Evolutionary conservation across 805 yeast genomes (phyloP).

Genomic region (Pichia exigua): DNA sequence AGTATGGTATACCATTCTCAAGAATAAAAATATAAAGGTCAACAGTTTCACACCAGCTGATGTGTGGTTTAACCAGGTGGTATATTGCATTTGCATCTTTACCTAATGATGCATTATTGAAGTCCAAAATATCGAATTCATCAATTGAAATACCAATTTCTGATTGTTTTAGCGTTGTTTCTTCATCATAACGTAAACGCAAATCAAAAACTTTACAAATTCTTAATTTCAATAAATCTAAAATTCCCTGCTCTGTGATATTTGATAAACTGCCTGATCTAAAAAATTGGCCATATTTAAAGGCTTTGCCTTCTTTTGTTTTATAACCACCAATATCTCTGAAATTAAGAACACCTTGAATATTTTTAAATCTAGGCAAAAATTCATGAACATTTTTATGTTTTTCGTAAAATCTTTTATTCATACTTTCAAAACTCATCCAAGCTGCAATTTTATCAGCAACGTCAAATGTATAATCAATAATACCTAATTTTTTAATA

Average conservation of each 20-base stretch:
- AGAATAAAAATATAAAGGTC: conserved; percentile 56
- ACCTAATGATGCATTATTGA: background rate
- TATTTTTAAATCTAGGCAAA: conserved; percentile 47
- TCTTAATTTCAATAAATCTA: conserved; percentile 34
- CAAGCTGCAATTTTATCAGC: conserved; percentile 41
- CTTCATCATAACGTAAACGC: conserved; percentile 51
- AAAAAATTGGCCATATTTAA: conserved; percentile 46
- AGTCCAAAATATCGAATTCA: background rate
- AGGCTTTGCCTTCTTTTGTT: conserved; percentile 32
- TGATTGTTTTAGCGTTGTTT: background rate
- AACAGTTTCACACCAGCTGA: conserved; percentile 56
- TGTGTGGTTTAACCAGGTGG: conserved; percentile 31
- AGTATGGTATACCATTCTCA: conserved; percentile 39
- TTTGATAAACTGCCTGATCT: conserved; percentile 56
- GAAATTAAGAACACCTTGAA: conserved; percentile 66
- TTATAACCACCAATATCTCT: conserved; percentile 79
- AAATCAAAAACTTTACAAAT: conserved; percentile 58
- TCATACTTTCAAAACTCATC: conserved; percentile 35
- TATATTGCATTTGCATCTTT: background rate
- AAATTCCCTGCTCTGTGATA: conserved; percentile 44
- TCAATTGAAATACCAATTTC: background rate
- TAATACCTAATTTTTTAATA: conserved; percentile 29
- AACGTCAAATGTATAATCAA: conserved; percentile 55
- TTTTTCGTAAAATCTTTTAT: conserved; percentile 41
- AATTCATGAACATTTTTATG: conserved; percentile 30